Base-by-base conservation (phyloP, 1,284 basidiomycete genomes). In the Mixia osmundae region DNA sequence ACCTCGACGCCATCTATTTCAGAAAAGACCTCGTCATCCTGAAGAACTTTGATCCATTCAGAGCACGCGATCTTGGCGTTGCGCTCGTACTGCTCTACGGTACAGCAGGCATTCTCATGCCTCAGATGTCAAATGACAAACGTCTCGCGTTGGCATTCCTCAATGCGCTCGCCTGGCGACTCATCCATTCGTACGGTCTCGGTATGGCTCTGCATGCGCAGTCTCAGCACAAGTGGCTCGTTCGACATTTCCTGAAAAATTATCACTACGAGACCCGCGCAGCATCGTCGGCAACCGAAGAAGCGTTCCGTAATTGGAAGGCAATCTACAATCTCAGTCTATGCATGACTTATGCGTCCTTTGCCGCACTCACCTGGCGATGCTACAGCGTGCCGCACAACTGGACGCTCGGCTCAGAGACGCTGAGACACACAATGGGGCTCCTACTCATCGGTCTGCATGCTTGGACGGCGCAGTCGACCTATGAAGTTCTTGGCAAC, bases 241-340 rank as follows among this genome's bases (percentile, higher is more conserved):
- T 97, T 20, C 63, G 82, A 40, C 89, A 95, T 55, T 97, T 77
- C 56, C 57, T 95, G 48, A 87, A 40, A 18, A 37, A 83, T 51
- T 85, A 83, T 52, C 70, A 82, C 44, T 85, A 87, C 55, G 48
- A 49, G 21, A 25, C 38, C 18, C 47, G 49, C 33, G 52, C 57
- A 25, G 62, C 69, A 35, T 57, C 67, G 53, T 69, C 71, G 35
- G 83, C 85, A 0, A 69, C 87, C 9, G 67, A 72, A 33, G 89
- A 95, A 54, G 80, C 87, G 0, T 97, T 95, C 51, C 64, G 66
- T 23, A 89, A 89, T 55, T 97, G 87, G 85, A 95, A 95, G 58
- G 66, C 67, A 5, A 66, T 79, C 25, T 95, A 89, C 57, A 95
- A 95, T 56, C 60, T 85, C 54, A 82, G 76, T 52, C 65, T 89